Percentiles rank a stretch among this genome's conserved stretches.
Conservation (phyloP, 2,329 filamentous ascomycete genomes). For the Phyllosticta capitalensis region DNA sequence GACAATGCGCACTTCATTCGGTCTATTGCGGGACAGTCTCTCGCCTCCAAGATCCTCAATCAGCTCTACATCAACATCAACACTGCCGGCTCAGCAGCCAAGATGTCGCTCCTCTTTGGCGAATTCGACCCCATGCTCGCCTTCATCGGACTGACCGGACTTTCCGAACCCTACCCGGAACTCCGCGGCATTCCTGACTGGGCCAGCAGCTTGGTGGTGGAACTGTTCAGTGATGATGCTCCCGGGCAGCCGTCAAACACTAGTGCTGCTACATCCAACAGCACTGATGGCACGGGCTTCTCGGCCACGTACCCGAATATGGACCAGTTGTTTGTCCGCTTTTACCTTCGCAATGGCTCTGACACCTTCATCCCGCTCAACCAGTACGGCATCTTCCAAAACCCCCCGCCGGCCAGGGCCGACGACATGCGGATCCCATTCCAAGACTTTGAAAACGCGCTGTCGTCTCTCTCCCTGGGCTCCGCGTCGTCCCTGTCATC, state of each 20-base stretch:
- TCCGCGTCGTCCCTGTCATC: neutral
- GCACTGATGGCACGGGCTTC: neutral
- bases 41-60: conserved; percentile 25
- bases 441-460: conserved; percentile 34
- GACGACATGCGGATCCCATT: conserved; percentile 37
- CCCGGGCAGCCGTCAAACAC: neutral
- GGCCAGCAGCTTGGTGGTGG: conserved; percentile 42
- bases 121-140: conserved; percentile 41
- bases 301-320: conserved; percentile 27
- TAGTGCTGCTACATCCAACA: neutral
- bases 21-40: conserved; percentile 29
- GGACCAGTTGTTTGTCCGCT: conserved; percentile 44
- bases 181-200: conserved; percentile 37
- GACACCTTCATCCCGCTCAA: conserved; percentile 24
- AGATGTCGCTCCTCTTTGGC: conserved; percentile 37
- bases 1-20: conserved; percentile 32
- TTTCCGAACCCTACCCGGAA: conserved; percentile 27
- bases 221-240: conserved; percentile 36
- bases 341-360: conserved; percentile 49
- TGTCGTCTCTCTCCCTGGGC: conserved; percentile 12
- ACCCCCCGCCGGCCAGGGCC: conserved; percentile 29
- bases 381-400: conserved; percentile 43
- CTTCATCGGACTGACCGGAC: conserved; percentile 38
- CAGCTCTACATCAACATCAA: conserved; percentile 23
- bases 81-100: conserved; percentile 18